Conservation (phyloP, 306 rosid species). For the Abrus pulchellus region DNA sequence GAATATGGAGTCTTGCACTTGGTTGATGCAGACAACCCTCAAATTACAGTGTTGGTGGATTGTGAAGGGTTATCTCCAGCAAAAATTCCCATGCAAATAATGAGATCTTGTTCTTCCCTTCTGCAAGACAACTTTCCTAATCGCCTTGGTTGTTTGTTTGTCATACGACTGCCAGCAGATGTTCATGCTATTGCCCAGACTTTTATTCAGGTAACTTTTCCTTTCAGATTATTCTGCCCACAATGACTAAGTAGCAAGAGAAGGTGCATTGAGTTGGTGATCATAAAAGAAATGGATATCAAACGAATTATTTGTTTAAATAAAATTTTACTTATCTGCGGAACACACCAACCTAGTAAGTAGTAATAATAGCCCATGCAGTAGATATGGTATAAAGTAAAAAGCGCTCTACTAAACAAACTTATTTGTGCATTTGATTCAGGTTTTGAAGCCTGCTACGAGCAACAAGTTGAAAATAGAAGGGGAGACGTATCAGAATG, state of each 20-base stretch:
- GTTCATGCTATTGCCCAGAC: constrained; percentile 73
- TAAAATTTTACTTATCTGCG: constrained; percentile 11
- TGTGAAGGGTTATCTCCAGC: constrained; percentile 82
- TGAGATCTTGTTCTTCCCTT: constrained; percentile 78
- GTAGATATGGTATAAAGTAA: neutral
- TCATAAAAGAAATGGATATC: constrained; percentile 4
- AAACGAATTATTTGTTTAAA: constrained; percentile 23
- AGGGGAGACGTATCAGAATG: constrained; percentile 64
- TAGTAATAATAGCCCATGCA: neutral
- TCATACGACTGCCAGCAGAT: constrained; percentile 74
- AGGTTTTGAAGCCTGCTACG: constrained; percentile 82
- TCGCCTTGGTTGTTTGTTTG: constrained; percentile 80
- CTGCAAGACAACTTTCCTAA: constrained; percentile 89
- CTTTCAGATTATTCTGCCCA: constrained; percentile 37
- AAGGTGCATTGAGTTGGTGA: constrained; percentile 16
- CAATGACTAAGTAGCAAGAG: constrained; percentile 11
- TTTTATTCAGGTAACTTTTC: constrained; percentile 64
- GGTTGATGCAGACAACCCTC: constrained; percentile 64
- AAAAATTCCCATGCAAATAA: constrained; percentile 81
- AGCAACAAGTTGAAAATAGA: constrained; percentile 72
- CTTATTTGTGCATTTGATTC: constrained; percentile 23
- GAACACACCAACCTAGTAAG: neutral
- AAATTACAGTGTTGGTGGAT: constrained; percentile 80
- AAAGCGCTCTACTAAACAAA: constrained; percentile 10
- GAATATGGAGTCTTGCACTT: constrained; percentile 74